Evolutionary conservation across 176 grass and related monocot species (phyloP), one percentile per base, ranked within the genome.

Genomic region (Zea mays): DNA sequence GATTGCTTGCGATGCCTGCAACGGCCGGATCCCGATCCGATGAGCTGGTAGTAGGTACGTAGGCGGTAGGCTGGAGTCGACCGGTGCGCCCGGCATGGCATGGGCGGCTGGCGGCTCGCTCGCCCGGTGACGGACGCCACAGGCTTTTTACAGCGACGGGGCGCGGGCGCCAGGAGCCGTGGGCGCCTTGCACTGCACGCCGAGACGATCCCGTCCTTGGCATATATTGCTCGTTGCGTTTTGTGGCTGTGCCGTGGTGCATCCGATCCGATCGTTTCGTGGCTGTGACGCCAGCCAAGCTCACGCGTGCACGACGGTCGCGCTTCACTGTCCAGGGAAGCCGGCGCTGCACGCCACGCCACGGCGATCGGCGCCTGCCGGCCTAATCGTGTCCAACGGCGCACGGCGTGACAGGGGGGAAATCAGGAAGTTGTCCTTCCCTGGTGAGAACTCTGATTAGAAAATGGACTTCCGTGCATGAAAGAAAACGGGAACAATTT

Each of bases 271-370:
- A 8, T 4, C 1, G 79, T 82, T 64, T 16, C 69, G 79, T 82
- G 79, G 46, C 37, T 2, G 58, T 11, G 49, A 67, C 71, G 59
- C 13, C 16, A 57, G 59, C 13, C 16, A 57, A 27, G 4, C n/a
- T 67, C 78, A 39, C 56, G 20, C 67, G 43, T 33, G 78, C 46
- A 2, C 3, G 20, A 68, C 33, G 66, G 8, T 13, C 8, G 8
- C 2, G 64, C 4, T 16, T 39, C 69, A 8, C 10, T 19, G 78
- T 47, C 51, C 41, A 6, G 47, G 41, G 47, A 82, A 36, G 38
- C 70, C 47, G 38, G 71, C 19, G 21, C 1, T 2, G 69, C 80
- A 82, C 70, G 80, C 66, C 78, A 80, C 67, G 78, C 69, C 12
- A 82, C 67, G 7, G 39, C 39, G 27, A 20, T 10, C 41, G 4